Conservation (phyloP, 2,329 filamentous ascomycete genomes). For the Nothophoma quercina region DNA sequence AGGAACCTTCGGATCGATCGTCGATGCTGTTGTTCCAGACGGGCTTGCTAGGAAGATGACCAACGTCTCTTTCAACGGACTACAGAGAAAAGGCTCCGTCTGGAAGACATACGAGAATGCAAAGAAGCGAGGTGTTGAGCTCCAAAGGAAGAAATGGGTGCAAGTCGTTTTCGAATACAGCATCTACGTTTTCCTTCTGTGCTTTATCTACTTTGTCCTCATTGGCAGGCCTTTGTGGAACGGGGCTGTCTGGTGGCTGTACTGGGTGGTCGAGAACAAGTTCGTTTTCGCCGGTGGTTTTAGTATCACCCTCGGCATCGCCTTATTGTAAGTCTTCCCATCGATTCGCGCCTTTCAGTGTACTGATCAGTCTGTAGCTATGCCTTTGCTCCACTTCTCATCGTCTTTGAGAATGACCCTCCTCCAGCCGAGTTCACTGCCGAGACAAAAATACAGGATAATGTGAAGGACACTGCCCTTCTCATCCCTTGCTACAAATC, state of each 20-base stretch:
- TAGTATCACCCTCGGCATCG: slow-evolving; percentile 51
- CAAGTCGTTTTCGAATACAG: slow-evolving; percentile 50
- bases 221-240: slow-evolving; percentile 57
- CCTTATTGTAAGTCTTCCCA: slow-evolving; percentile 38
- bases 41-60: slow-evolving; percentile 25
- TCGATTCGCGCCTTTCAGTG: not conserved
- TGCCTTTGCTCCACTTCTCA: slow-evolving; percentile 41
- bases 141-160: slow-evolving; percentile 45
- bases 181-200: slow-evolving; percentile 46
- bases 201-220: slow-evolving; percentile 57
- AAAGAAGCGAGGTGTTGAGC: slow-evolving; percentile 28
- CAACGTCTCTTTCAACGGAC: slow-evolving; percentile 22
- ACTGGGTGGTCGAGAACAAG: slow-evolving; percentile 51
- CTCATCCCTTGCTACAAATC: slow-evolving; percentile 61
- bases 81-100: slow-evolving; percentile 23
- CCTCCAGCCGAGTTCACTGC: slow-evolving; percentile 24
- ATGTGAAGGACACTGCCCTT: slow-evolving; percentile 50
- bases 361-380: slow-evolving; percentile 17
- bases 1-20: slow-evolving; percentile 26
- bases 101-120: slow-evolving; percentile 35
- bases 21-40: slow-evolving; percentile 28
- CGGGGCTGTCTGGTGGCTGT: slow-evolving; percentile 55
- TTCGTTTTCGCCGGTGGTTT: slow-evolving; percentile 53
- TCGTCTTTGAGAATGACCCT: slow-evolving; percentile 45
- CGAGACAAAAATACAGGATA: slow-evolving; percentile 36